Evolutionary conservation across 352 stramenopile species (phyloP), one percentile per base, ranked within the genome.

Genomic region (Phytophthora colocasiae): DNA sequence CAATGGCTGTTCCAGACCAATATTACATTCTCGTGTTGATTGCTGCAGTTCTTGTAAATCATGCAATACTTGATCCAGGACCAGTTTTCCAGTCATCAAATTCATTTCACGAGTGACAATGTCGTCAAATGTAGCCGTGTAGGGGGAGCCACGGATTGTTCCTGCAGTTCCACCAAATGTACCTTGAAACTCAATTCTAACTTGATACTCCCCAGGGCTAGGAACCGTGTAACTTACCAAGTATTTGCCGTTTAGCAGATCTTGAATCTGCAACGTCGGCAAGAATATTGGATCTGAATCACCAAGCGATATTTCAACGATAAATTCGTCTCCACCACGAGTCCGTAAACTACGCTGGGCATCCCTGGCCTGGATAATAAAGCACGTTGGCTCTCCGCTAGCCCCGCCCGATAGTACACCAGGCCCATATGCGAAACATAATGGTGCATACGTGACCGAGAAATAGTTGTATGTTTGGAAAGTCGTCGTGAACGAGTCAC

Each of bases 401-500:
- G 85, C 87, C 2, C 89, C 88, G n/a, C 92, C 92, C 24, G 73
- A 78, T 9, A 98, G 74, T 24, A 99, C 81, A 14, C 95, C 95
- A 7, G 95, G 94, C 0, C 96, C 96, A 69, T 98, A 99, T 14
- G 95, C 96, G 40, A 99, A 91, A 39, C 87, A 98, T 29, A 94
- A 75, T 0, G 80, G 70, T 15, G 90, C 90, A 55, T 94, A 56
- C 0, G 93, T 98, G 15, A 99, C 94, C 1, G 91, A 85, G 62
- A 99, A 98, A 75, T 98, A 99, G 43, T 72, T 87, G 62, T 98
- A 99, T 12, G 83, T 83, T 50, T 98, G 87, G 51, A 87, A 94
- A 43, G 92, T 98, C 29, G 96, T 98, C 15, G 97, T 99, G 62
- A 98, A 97, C 32, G 87, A 92, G 45, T 99, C 97, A 19, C 90